These are phyloP conservation scores for Phytophthora aleatoria DNA, from an alignment of 352 stramenopile genomes.

Conservation along the genomic window DNA sequence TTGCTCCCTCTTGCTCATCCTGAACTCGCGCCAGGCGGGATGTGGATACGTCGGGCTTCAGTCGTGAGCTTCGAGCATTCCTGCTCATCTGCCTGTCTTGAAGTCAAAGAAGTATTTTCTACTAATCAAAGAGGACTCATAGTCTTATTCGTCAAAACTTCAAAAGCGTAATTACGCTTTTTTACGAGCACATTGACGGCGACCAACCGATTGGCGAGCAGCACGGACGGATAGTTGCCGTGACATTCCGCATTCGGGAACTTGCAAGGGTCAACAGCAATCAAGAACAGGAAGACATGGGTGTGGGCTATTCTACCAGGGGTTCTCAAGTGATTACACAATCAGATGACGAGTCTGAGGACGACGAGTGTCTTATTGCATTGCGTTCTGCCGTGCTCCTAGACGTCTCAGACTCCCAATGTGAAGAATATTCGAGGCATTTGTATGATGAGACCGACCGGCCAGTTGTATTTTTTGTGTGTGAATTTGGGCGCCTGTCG, in stretches of 20 bases:
- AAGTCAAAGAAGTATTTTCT: not conserved
- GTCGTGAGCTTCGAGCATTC: slow-evolving; percentile 11
- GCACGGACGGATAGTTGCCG: not conserved
- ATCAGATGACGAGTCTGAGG: slow-evolving; percentile 93
- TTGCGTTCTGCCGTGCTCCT: slow-evolving; percentile 81
- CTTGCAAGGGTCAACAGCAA: slow-evolving; percentile 7
- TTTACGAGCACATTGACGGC: slow-evolving; percentile 13
- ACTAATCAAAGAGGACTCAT: not conserved
- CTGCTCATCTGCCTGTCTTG: slow-evolving; percentile 16
- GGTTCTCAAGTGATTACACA: slow-evolving; percentile 87
- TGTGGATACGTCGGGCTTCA: slow-evolving; percentile 9
- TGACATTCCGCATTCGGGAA: slow-evolving; percentile 20
- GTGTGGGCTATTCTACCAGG: slow-evolving; percentile 1
- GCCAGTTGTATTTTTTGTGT: slow-evolving; percentile 30
- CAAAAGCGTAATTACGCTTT: slow-evolving; percentile 28
- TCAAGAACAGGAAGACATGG: slow-evolving; percentile 2
- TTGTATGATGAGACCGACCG: slow-evolving; percentile 90
- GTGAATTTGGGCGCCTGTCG: slow-evolving; percentile 40
- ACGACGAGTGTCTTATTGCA: slow-evolving; percentile 62
- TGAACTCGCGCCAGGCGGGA: not conserved
- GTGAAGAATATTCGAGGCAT: slow-evolving; percentile 91
- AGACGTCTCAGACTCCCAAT: slow-evolving; percentile 56
- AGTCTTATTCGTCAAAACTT: not conserved
- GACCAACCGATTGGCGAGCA: slow-evolving; percentile 20
- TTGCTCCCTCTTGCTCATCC: slow-evolving; percentile 36